phyloP scores from a whole-genome alignment of 352 stramenopile genomes.

The Pythium oligandrum region DNA sequence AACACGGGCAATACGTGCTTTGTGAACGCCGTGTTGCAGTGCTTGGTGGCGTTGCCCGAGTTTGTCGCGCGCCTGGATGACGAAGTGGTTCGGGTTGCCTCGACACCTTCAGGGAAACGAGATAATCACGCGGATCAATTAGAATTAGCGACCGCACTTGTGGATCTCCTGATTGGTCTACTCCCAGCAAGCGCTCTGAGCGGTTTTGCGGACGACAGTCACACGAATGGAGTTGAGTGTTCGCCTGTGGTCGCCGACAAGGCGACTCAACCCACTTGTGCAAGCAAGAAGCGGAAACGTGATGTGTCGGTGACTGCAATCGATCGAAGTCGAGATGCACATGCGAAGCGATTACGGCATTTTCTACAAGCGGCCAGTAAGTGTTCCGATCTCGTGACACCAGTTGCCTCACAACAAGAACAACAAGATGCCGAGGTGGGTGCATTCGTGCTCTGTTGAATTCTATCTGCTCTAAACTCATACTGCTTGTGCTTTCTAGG shows the following conservation, averaged over 20 bases:
- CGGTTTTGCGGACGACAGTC: not conserved
- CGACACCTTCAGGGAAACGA: slow-evolving; percentile 5
- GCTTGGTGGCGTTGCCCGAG: slow-evolving; percentile 36
- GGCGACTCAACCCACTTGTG: not conserved
- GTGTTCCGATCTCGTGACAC: slow-evolving; percentile 46
- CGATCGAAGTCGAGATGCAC: slow-evolving; percentile 6
- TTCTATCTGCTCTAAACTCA: not conserved
- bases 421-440: slow-evolving; percentile 70
- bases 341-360: slow-evolving; percentile 14
- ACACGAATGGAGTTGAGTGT: no score
- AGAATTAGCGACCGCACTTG: slow-evolving; percentile 17
- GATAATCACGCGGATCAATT: slow-evolving; percentile 21
- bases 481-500: slow-evolving; percentile 16
- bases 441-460: not conserved
- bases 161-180: slow-evolving; percentile 16
- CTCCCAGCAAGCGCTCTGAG: slow-evolving; percentile 2
- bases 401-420: slow-evolving; percentile 36
- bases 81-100: slow-evolving; percentile 11
- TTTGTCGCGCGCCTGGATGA: slow-evolving; percentile 28
- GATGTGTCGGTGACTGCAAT: slow-evolving; percentile 1
- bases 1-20: slow-evolving; percentile 79
- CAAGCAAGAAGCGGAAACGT: slow-evolving; percentile 14
- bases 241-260: not conserved
- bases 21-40: slow-evolving; percentile 71
- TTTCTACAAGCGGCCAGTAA: slow-evolving; percentile 34